Conservation (phyloP, 148 eudicot species). For the Rhododendron ferrugineum region DNA sequence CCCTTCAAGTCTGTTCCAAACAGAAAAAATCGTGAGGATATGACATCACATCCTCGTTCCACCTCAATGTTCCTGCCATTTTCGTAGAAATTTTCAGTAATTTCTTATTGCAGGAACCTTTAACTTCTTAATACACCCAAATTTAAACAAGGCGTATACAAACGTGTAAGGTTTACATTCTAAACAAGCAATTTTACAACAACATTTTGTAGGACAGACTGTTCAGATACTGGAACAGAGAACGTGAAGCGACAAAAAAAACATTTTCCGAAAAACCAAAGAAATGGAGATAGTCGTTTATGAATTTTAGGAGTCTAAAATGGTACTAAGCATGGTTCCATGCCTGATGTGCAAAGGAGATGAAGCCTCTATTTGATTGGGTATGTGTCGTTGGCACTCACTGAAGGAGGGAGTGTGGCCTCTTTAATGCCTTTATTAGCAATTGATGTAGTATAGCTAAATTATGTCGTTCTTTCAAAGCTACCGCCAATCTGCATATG, state of each 20-base stretch:
- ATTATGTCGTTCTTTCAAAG: conserved; percentile 58
- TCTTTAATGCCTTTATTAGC: conserved; percentile 20
- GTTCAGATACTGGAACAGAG: background rate
- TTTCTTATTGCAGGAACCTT: conserved; percentile 14
- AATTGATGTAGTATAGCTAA: conserved; percentile 2
- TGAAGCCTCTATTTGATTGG: background rate
- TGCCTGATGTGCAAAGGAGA: conserved; percentile 1
- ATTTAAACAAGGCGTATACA: conserved; percentile 7
- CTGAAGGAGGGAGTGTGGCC: conserved; percentile 10
- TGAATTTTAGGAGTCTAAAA: background rate
- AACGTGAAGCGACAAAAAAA: conserved; percentile 4
- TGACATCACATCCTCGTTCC: too few species aligned
- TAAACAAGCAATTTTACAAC: conserved; percentile 9
- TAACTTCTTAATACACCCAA: conserved; percentile 8
- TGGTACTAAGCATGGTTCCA: background rate
- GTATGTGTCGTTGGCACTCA: conserved; percentile 10
- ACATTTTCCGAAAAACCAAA: background rate
- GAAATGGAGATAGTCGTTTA: conserved; percentile 7
- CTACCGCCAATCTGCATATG: conserved; percentile 91
- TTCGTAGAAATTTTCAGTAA: background rate
- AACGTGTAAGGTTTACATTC: conserved; percentile 4
- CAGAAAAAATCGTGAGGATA: too few species aligned
- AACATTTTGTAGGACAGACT: background rate
- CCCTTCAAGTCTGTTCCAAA: too few species aligned
- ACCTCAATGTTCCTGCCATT: background rate